Percentiles rank a stretch among this genome's conserved stretches.
These are phyloP conservation scores for Ambrosia artemisiifolia DNA, from an alignment of 129 eudicot genomes.

Conservation along the genomic window DNA sequence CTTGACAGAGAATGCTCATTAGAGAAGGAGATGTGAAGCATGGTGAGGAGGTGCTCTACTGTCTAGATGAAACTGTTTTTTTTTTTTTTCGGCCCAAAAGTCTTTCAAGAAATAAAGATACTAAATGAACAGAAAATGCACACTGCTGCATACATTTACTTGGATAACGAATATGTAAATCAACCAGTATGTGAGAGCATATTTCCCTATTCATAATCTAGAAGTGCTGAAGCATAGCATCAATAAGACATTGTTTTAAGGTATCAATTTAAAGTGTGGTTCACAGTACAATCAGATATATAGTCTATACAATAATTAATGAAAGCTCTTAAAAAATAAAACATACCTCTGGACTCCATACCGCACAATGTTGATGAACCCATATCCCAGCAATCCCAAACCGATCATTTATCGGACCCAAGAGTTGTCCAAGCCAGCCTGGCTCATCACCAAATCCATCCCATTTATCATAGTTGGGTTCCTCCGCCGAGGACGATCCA, in stretches of 20 bases:
- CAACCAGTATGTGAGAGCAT: neutral
- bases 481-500: slow-evolving; percentile 88
- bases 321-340: slow-evolving; percentile 16
- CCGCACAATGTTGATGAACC: slow-evolving; percentile 98
- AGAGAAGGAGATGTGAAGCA: neutral
- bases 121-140: slow-evolving; percentile 1
- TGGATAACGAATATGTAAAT: neutral
- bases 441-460: slow-evolving; percentile 99
- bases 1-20: neutral
- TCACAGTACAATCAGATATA: neutral
- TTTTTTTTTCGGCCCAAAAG: neutral
- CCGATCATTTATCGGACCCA: slow-evolving; percentile 94
- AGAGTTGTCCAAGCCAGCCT: slow-evolving; percentile 91
- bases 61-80: neutral
- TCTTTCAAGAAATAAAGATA: neutral
- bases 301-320: neutral
- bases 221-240: neutral
- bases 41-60: neutral
- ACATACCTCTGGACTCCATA: slow-evolving; percentile 99
- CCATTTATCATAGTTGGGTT: slow-evolving; percentile 72
- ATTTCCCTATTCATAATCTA: slow-evolving; percentile 10
- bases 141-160: slow-evolving; percentile 5
- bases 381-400: slow-evolving; percentile 95
- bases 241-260: slow-evolving; percentile 2
- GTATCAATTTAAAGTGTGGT: neutral